These are phyloP conservation scores for Haplosporangium sp. DNA, from an alignment of 371 early-diverging fungal species.

Conservation along the genomic window DNA sequence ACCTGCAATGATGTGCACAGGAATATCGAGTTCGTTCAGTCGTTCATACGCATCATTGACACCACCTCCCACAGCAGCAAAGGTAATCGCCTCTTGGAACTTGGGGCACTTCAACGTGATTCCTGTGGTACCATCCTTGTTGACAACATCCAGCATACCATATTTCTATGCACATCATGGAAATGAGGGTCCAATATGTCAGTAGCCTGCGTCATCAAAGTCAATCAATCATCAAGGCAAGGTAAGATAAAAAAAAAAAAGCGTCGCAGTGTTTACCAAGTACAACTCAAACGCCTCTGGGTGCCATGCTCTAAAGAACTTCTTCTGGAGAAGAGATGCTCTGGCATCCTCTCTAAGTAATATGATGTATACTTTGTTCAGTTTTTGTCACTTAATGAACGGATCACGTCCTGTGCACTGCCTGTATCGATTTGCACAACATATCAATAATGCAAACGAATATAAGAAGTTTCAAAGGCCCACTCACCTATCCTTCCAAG, in stretches of 20 bases:
- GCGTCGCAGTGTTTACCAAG: constrained; percentile 10
- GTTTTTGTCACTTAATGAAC: too few species aligned
- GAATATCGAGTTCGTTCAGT: constrained; percentile 29
- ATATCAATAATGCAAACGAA: background rate
- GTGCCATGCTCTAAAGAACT: constrained; percentile 34
- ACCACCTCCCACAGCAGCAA: constrained; percentile 22
- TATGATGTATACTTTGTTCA: background rate
- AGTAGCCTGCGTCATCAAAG: background rate
- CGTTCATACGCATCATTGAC: constrained; percentile 34
- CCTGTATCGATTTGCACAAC: too few species aligned
- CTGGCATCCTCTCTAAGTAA: constrained; percentile 29
- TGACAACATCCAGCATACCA: constrained; percentile 22
- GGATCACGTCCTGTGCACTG: too few species aligned
- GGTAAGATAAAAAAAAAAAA: background rate
- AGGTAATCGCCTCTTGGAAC: constrained; percentile 45
- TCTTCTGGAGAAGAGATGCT: constrained; percentile 13
- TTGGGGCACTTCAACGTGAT: constrained; percentile 42
- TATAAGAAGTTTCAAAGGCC: background rate
- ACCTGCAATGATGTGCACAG: constrained; percentile 38
- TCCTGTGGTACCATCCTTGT: constrained; percentile 25
- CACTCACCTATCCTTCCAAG: constrained; percentile 40
- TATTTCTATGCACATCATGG: constrained; percentile 14
- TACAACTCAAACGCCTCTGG: constrained; percentile 38
- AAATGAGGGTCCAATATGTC: background rate
- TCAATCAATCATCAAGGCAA: background rate